These are phyloP conservation scores for Solanum dulcamara DNA, from an alignment of 257 asterid species.

Conservation along the genomic window DNA sequence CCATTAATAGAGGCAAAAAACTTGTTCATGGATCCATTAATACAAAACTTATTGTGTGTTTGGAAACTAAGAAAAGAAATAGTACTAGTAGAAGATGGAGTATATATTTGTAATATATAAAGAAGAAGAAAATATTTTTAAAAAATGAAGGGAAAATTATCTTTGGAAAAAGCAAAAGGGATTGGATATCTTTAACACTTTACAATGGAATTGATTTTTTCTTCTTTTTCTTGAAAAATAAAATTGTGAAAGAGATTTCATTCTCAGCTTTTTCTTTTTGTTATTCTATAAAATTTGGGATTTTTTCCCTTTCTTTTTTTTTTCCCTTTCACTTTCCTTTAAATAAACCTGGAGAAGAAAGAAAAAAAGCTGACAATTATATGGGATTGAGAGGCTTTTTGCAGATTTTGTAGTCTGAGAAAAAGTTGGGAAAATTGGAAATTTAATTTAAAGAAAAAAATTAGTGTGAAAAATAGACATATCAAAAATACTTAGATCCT, in stretches of 20 bases:
- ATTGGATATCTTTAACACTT: constrained; percentile 2
- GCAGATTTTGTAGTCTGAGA: neutral
- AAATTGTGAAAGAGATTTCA: neutral
- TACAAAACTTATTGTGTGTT: neutral
- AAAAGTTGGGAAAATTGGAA: neutral
- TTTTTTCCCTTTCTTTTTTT: neutral
- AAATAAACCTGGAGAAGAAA: neutral
- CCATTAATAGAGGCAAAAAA: neutral
- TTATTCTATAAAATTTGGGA: neutral
- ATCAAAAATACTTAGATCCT: neutral
- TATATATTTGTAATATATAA: neutral
- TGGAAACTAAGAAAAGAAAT: neutral
- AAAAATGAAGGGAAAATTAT: neutral
- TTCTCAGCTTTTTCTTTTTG: constrained; percentile 12
- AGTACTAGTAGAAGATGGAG: neutral
- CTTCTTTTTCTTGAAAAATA: neutral
- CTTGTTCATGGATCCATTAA: neutral
- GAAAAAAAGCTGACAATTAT: neutral
- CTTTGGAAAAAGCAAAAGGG: constrained; percentile 5
- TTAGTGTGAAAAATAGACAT: neutral
- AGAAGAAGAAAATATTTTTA: neutral
- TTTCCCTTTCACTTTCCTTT: neutral
- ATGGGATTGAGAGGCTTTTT: neutral
- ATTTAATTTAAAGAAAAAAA: neutral
- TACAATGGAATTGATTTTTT: neutral